phyloP scores from a whole-genome alignment of 225 moss, liverwort and hornwort genomes.

The Asterella californica region DNA sequence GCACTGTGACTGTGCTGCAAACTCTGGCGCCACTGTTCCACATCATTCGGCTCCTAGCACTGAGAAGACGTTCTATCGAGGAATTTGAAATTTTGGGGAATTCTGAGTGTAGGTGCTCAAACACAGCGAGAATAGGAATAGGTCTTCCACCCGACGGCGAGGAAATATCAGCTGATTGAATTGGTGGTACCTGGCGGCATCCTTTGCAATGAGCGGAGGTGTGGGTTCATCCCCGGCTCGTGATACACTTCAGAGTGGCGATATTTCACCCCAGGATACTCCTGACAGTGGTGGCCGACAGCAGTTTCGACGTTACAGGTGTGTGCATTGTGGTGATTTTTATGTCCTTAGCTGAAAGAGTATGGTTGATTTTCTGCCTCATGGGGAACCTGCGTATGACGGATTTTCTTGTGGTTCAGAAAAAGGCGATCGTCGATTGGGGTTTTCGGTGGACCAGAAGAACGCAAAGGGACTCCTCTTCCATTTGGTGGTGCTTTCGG shows the following conservation, averaged over 20 bases:
- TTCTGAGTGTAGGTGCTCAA: not conserved
- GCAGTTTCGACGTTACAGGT: conserved; percentile 49
- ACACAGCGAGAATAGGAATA: not conserved
- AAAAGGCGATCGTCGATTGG: conserved; percentile 42
- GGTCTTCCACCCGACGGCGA: not conserved
- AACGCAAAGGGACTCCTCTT: conserved; percentile 17
- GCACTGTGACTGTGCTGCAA: not conserved
- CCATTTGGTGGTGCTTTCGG: conserved; percentile 25
- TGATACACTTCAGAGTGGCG: not conserved
- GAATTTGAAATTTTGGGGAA: not conserved
- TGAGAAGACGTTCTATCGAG: not conserved
- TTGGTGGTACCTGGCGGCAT: not conserved
- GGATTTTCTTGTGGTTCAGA: conserved; percentile 20
- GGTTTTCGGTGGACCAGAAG: conserved; percentile 29
- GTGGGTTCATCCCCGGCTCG: conserved; percentile 28
- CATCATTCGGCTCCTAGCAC: not conserved
- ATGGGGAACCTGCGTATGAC: not conserved
- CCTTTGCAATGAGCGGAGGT: conserved; percentile 19
- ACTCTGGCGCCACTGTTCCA: not conserved
- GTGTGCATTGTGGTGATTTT: not conserved
- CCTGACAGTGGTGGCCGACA: conserved; percentile 34
- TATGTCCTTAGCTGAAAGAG: not conserved
- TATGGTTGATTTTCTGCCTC: not conserved
- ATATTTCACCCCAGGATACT: conserved; percentile 22
- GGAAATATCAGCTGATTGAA: not conserved